Conservation (phyloP, 495 filamentous ascomycete genomes). For the Neurospora africana region DNA sequence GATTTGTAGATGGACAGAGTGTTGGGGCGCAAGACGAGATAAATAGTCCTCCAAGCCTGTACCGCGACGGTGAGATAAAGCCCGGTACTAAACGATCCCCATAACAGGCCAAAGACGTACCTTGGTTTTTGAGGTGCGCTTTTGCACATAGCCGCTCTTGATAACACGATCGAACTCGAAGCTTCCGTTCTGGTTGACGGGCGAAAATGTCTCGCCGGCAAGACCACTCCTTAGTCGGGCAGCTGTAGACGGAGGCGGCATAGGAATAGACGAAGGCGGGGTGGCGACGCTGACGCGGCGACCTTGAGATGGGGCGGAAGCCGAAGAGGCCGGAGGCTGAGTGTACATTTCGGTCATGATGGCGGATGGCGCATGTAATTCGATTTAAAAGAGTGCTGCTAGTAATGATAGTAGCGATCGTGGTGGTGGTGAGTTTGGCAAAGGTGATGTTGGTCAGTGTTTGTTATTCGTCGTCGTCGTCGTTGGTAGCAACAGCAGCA, state of each 20-base stretch:
- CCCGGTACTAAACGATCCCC: not conserved
- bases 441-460: not conserved
- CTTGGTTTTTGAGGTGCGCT: conserved; percentile 89
- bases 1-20: conserved; percentile 93
- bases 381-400: not conserved
- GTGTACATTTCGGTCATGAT: conserved; percentile 22
- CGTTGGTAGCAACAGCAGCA: not conserved
- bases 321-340: conserved; percentile 12
- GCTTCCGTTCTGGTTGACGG: conserved; percentile 89
- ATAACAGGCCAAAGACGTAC: conserved; percentile 34
- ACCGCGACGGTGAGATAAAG: conserved; percentile 6
- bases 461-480: not conserved
- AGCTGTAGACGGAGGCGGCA: conserved; percentile 9
- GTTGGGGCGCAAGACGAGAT: conserved; percentile 85
- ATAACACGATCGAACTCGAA: conserved; percentile 91
- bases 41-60: conserved; percentile 78
- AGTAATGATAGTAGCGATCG: not conserved
- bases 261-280: conserved; percentile 13
- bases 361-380: conserved; percentile 4
- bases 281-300: conserved; percentile 7
- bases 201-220: conserved; percentile 28
- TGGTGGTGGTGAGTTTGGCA: not conserved
- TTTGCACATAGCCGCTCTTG: conserved; percentile 75
- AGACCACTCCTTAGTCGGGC: conserved; percentile 12
- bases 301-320: conserved; percentile 9